phyloP scores from a whole-genome alignment of 176 grass and related monocot genomes.

The Poa pratensis region DNA sequence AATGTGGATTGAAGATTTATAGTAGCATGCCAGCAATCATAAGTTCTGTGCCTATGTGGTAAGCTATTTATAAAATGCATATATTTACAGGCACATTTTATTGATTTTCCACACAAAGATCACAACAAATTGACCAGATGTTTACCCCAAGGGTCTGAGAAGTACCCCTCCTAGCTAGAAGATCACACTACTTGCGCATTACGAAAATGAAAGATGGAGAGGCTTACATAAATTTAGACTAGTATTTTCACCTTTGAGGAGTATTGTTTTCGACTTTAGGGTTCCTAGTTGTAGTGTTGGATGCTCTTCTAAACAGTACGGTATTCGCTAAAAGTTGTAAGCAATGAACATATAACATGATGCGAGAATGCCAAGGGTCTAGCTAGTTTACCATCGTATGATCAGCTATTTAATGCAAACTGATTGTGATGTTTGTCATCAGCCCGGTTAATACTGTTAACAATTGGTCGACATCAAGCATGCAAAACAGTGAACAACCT shows the following conservation, averaged over 20 bases:
- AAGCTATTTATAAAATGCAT: not conserved
- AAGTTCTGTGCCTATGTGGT: not conserved
- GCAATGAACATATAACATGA: not conserved
- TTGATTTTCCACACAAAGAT: constrained; percentile 17
- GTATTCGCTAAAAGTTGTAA: not conserved
- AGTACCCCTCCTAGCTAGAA: not conserved
- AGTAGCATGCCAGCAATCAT: not conserved
- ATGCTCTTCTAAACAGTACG: constrained; percentile 21
- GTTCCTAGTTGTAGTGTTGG: constrained; percentile 1
- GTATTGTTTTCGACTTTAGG: not conserved
- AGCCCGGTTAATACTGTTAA: not conserved
- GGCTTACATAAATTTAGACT: constrained; percentile 10
- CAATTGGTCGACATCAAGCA: not conserved
- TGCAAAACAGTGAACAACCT: not conserved
- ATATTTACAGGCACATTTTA: not conserved
- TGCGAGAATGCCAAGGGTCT: not conserved
- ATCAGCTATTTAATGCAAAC: not conserved
- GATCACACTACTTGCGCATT: not conserved
- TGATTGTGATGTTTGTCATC: not conserved
- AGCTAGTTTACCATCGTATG: constrained; percentile 24
- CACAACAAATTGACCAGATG: not conserved
- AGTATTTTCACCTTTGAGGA: not conserved
- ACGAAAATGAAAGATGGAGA: not conserved
- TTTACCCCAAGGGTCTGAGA: not conserved
- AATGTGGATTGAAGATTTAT: not conserved